Evolutionary conservation across 768 basidiomycete species (phyloP), one percentile per base, ranked within the genome.

Genomic region (Agrocybe praecox): DNA sequence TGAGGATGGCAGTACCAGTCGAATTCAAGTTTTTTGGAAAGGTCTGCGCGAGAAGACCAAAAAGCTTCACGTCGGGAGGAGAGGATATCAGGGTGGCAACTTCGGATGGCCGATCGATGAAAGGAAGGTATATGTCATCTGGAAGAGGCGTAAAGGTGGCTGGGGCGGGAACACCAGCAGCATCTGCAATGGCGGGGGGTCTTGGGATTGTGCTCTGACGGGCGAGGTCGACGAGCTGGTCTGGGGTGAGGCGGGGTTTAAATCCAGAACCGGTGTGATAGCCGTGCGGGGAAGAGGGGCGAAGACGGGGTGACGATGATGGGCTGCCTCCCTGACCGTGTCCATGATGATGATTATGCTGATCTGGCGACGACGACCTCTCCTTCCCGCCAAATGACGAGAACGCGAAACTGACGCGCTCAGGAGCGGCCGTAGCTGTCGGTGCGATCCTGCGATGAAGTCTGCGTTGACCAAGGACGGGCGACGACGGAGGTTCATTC

Each of bases 31-130:
- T 51, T 22, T 67, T 69, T 0, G 80, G 80, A 55, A 92, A 88
- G 0, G 86, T 90, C 70, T 93, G 88, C 0, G 84, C 79, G 24
- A 94, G 80, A 18, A 93, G 81, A 6, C 87, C 78, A 58, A 93
- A 87, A 2, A 94, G 76, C 57, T 86, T 87, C 57, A 80, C 81
- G 54, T 87, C 89, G 5, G 86, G 90, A 2, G 79, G 84, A 12
- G 73, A 78, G 19, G 80, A 76, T 55, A 95, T 82, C 24, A 97
- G 79, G 9, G 82, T 74, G 4, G 80, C 60, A 1, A 96, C 92
- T 65, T 97, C 94, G 0, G 76, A 72, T 0, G 92, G 82, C 18
- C 94, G 86, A 61, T 96, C 88, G 59, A 96, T 80, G 72, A 94
- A 97, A 1, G 94, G 94, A 14, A 97, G 83, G 62, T 86, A 88